These are phyloP conservation scores for Sphaerobolus stellatus DNA, from an alignment of 1,284 basidiomycete genomes.

Conservation along the genomic window DNA sequence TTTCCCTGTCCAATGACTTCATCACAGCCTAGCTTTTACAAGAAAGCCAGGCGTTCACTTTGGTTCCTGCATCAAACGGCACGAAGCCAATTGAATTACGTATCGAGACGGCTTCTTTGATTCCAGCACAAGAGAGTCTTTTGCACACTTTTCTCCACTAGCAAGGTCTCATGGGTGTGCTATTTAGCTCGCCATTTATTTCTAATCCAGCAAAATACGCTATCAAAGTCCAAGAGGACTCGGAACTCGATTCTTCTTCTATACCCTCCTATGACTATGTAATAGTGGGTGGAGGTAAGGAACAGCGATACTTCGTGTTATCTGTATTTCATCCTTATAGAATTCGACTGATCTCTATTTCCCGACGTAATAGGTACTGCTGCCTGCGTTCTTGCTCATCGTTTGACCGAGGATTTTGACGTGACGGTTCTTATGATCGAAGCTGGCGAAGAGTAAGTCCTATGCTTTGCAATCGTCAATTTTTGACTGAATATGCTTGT, in stretches of 20 bases:
- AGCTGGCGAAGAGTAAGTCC: constrained; percentile 45
- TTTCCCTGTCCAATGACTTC: too few species aligned
- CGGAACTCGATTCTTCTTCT: neutral
- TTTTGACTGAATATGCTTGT: neutral
- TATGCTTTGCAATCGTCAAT: constrained; percentile 9
- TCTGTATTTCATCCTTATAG: neutral
- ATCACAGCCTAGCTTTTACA: too few species aligned
- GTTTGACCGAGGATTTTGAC: constrained; percentile 67
- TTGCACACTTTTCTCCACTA: too few species aligned
- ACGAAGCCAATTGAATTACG: too few species aligned
- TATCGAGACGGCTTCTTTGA: too few species aligned
- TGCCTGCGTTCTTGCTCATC: constrained; percentile 68
- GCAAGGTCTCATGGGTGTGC: constrained; percentile 1
- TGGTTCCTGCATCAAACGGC: too few species aligned
- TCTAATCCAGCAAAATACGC: constrained; percentile 2
- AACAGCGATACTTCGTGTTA: neutral
- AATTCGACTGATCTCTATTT: neutral
- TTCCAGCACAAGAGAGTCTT: too few species aligned
- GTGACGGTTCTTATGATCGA: constrained; percentile 73
- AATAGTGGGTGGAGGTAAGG: constrained; percentile 3
- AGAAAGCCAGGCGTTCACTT: too few species aligned
- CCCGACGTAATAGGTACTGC: constrained; percentile 49
- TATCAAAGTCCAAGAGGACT: neutral
- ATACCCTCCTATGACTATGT: constrained; percentile 1
- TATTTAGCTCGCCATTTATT: constrained; percentile 3